These are phyloP conservation scores for Karstenula rhodostoma DNA, from an alignment of 2,329 filamentous ascomycete species.

Conservation along the genomic window DNA sequence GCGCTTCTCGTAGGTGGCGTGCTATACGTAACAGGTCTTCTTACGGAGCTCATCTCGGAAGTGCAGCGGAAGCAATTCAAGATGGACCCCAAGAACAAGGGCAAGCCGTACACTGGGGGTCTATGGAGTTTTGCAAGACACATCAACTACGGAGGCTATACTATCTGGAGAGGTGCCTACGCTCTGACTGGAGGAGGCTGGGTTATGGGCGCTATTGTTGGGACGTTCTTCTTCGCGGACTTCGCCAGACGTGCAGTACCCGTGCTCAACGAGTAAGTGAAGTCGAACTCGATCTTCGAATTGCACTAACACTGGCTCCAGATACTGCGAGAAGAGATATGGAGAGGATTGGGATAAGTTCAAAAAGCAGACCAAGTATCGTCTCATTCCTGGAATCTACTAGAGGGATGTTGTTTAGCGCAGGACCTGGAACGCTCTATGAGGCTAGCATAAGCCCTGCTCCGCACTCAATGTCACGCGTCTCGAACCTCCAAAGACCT, in stretches of 20 bases:
- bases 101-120: conserved; percentile 60
- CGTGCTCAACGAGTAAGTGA: conserved; percentile 54
- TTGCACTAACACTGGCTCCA: background rate
- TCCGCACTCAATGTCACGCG: background rate
- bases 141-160: conserved; percentile 64
- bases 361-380: conserved; percentile 52
- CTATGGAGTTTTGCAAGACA: conserved; percentile 60
- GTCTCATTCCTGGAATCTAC: conserved; percentile 45
- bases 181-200: conserved; percentile 59
- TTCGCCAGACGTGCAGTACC: conserved; percentile 57
- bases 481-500: background rate
- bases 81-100: conserved; percentile 59
- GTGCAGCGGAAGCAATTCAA: conserved; percentile 65
- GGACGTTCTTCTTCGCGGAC: conserved; percentile 54
- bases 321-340: conserved; percentile 54
- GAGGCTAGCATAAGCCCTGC: background rate
- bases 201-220: conserved; percentile 52
- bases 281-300: background rate
- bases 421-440: background rate
- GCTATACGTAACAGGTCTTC: conserved; percentile 62
- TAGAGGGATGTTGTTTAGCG: conserved; percentile 19
- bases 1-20: conserved; percentile 57
- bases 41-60: conserved; percentile 65
- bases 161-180: conserved; percentile 60
- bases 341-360: conserved; percentile 51